These are phyloP conservation scores for Castanopsis chinensis DNA, from an alignment of 306 rosid species.

Conservation along the genomic window DNA sequence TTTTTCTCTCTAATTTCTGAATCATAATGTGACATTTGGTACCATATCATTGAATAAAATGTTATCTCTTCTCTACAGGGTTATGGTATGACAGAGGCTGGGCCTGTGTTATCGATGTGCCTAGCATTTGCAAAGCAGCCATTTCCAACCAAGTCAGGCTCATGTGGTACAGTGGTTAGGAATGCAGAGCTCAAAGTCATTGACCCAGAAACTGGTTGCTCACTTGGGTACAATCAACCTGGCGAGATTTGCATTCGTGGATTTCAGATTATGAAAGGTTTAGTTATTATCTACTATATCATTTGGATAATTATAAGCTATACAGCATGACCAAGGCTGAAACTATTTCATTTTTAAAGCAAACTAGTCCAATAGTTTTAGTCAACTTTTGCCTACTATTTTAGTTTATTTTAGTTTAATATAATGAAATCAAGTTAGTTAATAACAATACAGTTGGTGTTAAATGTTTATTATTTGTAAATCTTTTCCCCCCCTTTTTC, in stretches of 20 bases:
- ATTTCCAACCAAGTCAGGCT: constrained; percentile 59
- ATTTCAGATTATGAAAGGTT: constrained; percentile 81
- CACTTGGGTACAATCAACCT: constrained; percentile 58
- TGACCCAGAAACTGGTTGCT: constrained; percentile 61
- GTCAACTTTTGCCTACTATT: no score
- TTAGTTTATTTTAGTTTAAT: no score
- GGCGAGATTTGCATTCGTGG: constrained; percentile 93
- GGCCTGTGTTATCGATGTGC: constrained; percentile 81
- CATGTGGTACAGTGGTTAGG: constrained; percentile 79
- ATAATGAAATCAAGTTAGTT: no score
- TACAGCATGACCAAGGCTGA: no score
- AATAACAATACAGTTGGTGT: no score
- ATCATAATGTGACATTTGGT: no score
- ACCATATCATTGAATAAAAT: no score
- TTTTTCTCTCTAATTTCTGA: no score
- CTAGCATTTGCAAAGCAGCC: constrained; percentile 70
- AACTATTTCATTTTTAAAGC: no score
- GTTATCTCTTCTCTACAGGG: constrained; percentile 36
- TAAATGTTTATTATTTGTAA: no score
- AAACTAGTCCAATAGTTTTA: not conserved
- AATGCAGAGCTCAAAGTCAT: constrained; percentile 79
- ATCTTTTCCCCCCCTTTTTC: no score
- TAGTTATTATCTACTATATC: not conserved
- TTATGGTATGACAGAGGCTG: constrained; percentile 97
- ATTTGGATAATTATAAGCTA: no score